phyloP scores from a whole-genome alignment of 2,329 filamentous ascomycete genomes.

The Ophiostoma quercus region DNA sequence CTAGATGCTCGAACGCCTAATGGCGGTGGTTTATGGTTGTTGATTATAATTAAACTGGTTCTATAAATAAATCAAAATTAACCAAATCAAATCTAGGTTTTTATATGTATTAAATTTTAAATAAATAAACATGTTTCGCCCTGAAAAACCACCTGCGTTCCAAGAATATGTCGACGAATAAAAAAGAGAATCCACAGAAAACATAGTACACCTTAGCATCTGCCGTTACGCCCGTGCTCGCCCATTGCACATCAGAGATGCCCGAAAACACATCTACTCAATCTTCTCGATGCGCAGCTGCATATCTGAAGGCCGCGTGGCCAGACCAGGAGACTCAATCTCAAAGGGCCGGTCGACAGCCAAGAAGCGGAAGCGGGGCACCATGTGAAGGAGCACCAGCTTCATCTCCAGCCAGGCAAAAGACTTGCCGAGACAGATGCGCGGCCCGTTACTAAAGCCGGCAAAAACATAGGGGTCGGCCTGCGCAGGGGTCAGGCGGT shows the following conservation, averaged over 20 bases:
- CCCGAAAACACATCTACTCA: background rate
- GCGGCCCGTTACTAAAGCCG: constrained; percentile 32
- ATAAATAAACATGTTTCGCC: too few species aligned
- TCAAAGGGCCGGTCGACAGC: constrained; percentile 18
- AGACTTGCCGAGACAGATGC: constrained; percentile 30
- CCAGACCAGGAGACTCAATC: constrained; percentile 21
- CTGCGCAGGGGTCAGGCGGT: constrained; percentile 28
- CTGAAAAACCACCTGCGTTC: too few species aligned
- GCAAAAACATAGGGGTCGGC: constrained; percentile 32
- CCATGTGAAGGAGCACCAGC: constrained; percentile 29
- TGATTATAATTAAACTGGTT: too few species aligned
- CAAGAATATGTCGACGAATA: too few species aligned
- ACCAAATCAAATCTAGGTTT: too few species aligned
- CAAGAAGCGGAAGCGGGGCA: constrained; percentile 23
- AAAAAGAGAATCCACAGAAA: too few species aligned
- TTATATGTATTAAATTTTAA: too few species aligned
- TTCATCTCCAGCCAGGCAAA: constrained; percentile 32
- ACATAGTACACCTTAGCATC: background rate
- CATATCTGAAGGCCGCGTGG: constrained; percentile 20
- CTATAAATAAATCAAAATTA: too few species aligned
- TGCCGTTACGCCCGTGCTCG: background rate
- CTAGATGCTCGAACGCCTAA: background rate
- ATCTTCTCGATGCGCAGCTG: constrained; percentile 17
- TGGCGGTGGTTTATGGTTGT: too few species aligned
- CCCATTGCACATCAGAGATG: background rate